Evolutionary conservation across 1,284 basidiomycete species (phyloP).

Genomic region (Cystobasidiaceae sp.): DNA sequence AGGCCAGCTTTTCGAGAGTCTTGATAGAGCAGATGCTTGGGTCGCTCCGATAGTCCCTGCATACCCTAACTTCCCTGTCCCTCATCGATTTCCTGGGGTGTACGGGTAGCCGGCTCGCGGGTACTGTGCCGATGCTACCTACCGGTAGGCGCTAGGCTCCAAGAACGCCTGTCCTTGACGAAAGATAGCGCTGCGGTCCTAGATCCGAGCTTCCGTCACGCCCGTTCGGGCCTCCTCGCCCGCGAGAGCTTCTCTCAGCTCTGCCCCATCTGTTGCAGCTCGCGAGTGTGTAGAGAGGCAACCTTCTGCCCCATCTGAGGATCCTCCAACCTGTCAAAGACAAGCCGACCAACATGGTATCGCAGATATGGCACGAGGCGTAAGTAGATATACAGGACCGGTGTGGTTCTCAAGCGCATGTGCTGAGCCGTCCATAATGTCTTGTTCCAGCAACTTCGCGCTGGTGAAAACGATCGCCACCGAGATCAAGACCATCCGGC

Average conservation of each 20-base stretch:
- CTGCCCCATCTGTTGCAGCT: neutral
- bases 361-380: neutral
- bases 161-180: too few species aligned
- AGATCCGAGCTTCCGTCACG: neutral
- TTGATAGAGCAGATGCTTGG: too few species aligned
- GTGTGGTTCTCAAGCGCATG: neutral
- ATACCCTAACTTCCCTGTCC: too few species aligned
- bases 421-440: neutral
- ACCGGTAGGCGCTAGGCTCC: too few species aligned
- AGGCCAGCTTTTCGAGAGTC: neutral
- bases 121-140: too few species aligned
- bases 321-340: neutral
- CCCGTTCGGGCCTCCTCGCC: too few species aligned
- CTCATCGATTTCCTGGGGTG: too few species aligned
- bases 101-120: neutral
- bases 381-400: neutral
- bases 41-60: too few species aligned
- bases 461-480: slow-evolving; percentile 32
- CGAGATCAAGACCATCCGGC: slow-evolving; percentile 35
- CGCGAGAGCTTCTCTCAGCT: neutral
- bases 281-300: too few species aligned
- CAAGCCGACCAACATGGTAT: neutral
- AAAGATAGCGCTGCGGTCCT: neutral
- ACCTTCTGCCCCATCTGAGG: neutral
- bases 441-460: neutral